Base-by-base conservation (phyloP, 495 filamentous ascomycete species). In the Daldinia bambusicola region DNA sequence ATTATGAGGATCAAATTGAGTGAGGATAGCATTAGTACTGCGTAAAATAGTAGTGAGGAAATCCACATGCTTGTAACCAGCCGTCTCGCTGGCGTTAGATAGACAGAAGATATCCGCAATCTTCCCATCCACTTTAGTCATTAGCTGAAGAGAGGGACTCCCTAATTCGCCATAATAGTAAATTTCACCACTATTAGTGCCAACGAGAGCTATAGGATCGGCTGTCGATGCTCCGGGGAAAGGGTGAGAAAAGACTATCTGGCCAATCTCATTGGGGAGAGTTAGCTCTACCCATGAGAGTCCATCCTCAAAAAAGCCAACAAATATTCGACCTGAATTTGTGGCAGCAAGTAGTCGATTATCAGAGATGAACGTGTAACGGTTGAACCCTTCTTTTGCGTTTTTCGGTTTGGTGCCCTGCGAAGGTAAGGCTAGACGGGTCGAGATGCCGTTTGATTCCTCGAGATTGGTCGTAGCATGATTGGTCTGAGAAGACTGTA, bases 361-460 rank as follows among this genome's bases (percentile, higher is more conserved):
- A 0, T 85, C 75, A 2, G 85, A 84, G 22, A 94, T 74, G 67
- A 94, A 93, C 9, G 82, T 83, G 71, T 92, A 95, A 36, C 84
- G 78, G 67, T 88, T 90, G 63, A 90, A 86, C 6, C 74, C 71
- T 61, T 90, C 85, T 53, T 84, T 82, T 12, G 63, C 58, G 20
- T 69, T 71, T 61, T 61, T 74, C 16, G 71, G 65, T 14, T 75
- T 80, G 26, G 70, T 74, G 5, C 30, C 45, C 38, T 7, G 52
- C 13, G 63, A 16, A 16, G 58, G 31, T 8, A 55, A 53, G 18
- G 37, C 14, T 30, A 30, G 30, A 37, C 13, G 12, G 18, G 48
- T 26, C 0, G 65, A 55, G 41, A 32, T 8, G 12, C 20, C 53
- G n/a, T 48, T 55, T n/a, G 38, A 41, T 0, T 55, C 22, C 30